Base-by-base conservation (phyloP, 305 asterid genomes). In the Salvia sclarea region DNA sequence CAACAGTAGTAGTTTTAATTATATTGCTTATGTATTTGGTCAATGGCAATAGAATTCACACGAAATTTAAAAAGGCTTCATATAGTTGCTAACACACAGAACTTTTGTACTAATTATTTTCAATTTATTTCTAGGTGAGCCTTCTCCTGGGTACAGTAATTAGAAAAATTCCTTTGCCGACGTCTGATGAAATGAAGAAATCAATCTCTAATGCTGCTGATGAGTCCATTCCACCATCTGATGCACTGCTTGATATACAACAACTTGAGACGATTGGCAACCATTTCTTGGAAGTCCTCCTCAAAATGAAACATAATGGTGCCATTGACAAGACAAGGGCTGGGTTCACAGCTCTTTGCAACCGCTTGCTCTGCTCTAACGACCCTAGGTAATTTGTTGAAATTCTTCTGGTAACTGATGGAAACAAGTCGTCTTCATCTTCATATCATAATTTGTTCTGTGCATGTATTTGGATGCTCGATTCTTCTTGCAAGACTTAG, bases 241-340 rank as follows among this genome's bases (percentile, higher is more conserved):
- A 83, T 63, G 90, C 78, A 31, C 73, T 91, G 75, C 90, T 94
- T 66, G 88, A 91, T 83, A 33, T 94, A 52, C 88, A 80, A 41
- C 99, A 94, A 81, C 93, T 94, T 4, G 92, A 94, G 95, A 85
- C 83, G 53, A 89, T 94, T 75, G 99, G 99, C 61, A 85, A 76
- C 85, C 97, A 94, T 75, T 94, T 94, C 80, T 73, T 94, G 77
- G 99, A 91, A 81, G 98, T 94, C 76, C 95, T 94, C 47, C 80
- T 94, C 72, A 94, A 94, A 86, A 89, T 94, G 99, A 94, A 94
- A 82, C 99, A 94, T 69, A 94, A 71, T 70, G 99, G 99, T 54
- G 99, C 99, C 64, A 91, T 94, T 66, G 98, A 94, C 80, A 94
- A 94, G 82, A 94, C 99, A 44, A 84, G 99, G 85, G 99, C 99